Percentiles rank a stretch among this genome's conserved stretches.
Evolutionary conservation across 73 alveolate genomes (phyloP).

Genomic region (Paramecium caudatum): DNA sequence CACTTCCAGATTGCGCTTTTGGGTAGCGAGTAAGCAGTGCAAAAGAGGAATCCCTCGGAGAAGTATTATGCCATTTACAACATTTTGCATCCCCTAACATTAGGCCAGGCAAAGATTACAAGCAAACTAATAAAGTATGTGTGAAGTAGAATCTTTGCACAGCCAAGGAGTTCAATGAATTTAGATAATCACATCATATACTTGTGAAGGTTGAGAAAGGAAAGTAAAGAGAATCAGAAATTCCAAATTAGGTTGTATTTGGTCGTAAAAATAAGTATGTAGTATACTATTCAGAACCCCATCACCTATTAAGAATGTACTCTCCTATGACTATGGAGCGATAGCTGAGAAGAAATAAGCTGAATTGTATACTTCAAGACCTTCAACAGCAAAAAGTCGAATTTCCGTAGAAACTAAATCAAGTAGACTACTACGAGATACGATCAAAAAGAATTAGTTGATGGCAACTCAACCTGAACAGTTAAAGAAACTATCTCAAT

Average conservation of each 20-base stretch:
- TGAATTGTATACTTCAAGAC: constrained; percentile 42
- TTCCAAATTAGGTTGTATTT: constrained; percentile 10
- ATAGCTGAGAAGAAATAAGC: constrained; percentile 33
- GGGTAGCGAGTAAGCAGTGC: not conserved
- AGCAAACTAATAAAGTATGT: not conserved
- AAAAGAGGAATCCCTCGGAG: constrained; percentile 31
- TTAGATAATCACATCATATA: not conserved
- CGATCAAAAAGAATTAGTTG: not conserved
- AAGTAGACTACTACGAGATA: constrained; percentile 52
- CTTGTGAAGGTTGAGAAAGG: not conserved
- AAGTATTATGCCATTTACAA: constrained; percentile 10
- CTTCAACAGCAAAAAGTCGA: constrained; percentile 62
- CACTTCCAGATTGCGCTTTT: constrained; percentile 36
- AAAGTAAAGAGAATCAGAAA: not conserved
- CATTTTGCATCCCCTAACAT: constrained; percentile 14
- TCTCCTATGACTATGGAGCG: constrained; percentile 21
- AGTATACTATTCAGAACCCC: constrained; percentile 15
- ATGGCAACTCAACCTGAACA: constrained; percentile 12
- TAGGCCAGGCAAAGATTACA: constrained; percentile 54
- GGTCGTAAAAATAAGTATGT: constrained; percentile 51
- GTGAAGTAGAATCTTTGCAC: not conserved
- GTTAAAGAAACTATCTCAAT: not conserved
- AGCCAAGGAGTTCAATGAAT: constrained; percentile 45
- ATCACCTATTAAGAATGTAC: constrained; percentile 57
- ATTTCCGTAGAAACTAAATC: constrained; percentile 60